Evolutionary conservation across 176 grass and related monocot genomes (phyloP).

Genomic region (Saccharum officinarum): DNA sequence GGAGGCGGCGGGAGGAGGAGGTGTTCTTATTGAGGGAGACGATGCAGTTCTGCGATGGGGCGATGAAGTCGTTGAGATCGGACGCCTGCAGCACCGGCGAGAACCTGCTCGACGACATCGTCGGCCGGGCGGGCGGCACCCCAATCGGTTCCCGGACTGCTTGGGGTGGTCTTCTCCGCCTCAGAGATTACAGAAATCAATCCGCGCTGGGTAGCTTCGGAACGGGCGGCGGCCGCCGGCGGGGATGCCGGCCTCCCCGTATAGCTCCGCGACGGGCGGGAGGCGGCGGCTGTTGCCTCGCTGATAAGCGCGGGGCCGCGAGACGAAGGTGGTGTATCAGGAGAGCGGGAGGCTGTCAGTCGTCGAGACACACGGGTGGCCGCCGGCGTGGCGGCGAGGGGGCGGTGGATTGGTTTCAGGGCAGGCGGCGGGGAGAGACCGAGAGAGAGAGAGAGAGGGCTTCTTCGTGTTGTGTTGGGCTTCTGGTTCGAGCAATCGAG

Average conservation of each 20-base stretch:
- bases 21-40: slow-evolving; percentile 72
- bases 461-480: neutral
- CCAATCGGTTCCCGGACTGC: neutral
- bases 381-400: neutral
- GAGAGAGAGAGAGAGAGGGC: neutral
- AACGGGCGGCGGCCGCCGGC: neutral
- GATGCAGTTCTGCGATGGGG: slow-evolving; percentile 92
- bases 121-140: neutral
- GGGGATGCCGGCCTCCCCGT: neutral
- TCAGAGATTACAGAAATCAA: neutral
- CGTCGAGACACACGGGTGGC: neutral
- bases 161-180: neutral
- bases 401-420: neutral
- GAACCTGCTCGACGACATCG: slow-evolving; percentile 87
- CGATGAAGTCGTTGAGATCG: slow-evolving; percentile 99
- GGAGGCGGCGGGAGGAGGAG: slow-evolving; percentile 51
- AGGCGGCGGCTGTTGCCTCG: neutral
- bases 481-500: neutral
- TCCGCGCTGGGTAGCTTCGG: too few species aligned
- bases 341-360: neutral
- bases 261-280: neutral
- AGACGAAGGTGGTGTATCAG: neutral
- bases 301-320: neutral
- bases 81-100: slow-evolving; percentile 87
- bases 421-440: neutral